Conservation (phyloP, 169 alveolate species). For the Cryptosporidium sp. region DNA sequence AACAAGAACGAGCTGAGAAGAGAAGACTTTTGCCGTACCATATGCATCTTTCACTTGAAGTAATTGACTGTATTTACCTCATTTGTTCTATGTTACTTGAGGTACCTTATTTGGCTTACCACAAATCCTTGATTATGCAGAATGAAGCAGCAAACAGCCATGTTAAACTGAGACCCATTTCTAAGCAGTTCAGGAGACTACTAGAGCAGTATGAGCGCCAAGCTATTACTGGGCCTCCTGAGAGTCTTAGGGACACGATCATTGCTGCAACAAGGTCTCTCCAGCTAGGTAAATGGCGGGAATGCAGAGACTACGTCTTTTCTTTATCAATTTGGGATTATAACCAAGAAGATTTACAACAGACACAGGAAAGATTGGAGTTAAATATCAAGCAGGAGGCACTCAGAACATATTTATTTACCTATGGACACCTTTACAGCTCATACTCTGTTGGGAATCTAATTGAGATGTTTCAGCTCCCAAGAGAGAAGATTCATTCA, state of each 20-base stretch:
- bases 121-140: constrained; percentile 78
- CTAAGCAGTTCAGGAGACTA: constrained; percentile 92
- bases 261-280: constrained; percentile 92
- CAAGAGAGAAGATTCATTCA: constrained; percentile 85
- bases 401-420: constrained; percentile 91
- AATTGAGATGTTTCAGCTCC: constrained; percentile 87
- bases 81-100: constrained; percentile 93
- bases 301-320: constrained; percentile 87
- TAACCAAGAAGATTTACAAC: constrained; percentile 83
- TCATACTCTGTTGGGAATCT: constrained; percentile 88
- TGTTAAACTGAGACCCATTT: constrained; percentile 78
- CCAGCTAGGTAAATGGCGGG: constrained; percentile 94
- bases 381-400: constrained; percentile 93
- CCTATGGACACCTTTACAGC: constrained; percentile 85
- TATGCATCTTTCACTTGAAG: constrained; percentile 96
- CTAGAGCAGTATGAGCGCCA: constrained; percentile 93
- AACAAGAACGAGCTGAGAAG: constrained; percentile 95
- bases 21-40: constrained; percentile 95
- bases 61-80: constrained; percentile 92
- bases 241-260: constrained; percentile 92
- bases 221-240: constrained; percentile 96
- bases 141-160: constrained; percentile 76
- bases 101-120: constrained; percentile 90
- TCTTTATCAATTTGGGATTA: constrained; percentile 88
- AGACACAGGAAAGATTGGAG: constrained; percentile 85